Evolutionary conservation across 257 asterid genomes (phyloP), one percentile per base, ranked within the genome.

Genomic region (Agastache rugosa): DNA sequence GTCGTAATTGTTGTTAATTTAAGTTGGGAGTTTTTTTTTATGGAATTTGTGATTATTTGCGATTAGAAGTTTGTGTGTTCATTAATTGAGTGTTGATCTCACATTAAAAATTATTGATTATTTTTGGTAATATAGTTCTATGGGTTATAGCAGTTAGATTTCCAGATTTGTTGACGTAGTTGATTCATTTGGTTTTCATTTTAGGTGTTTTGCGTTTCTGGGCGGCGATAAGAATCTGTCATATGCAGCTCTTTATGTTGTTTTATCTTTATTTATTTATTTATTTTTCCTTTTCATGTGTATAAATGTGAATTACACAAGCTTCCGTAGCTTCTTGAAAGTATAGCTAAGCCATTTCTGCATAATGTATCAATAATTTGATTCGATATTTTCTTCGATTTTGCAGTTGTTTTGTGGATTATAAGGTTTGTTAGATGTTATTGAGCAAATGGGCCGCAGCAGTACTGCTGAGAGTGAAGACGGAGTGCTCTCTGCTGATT

Each of bases 401-500:
- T 64, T 76, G 37, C 70, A 59, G 65, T 35, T 72, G 63, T 73
- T 77, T 78, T 23, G 78, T 60, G 76, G 77, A 45, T 62, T 51
- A 34, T 50, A 15, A 48, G 78, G 63, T 59, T 51, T 71, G 42
- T 75, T 69, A 62, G 84, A 84, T 81, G 81, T 75, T 63, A 45
- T 75, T 61, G 78, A 42, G 63, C 72, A 76, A 77, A 87, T 87
- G 91, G 85, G 78, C 61, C 79, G 60, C 62, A 69, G 80, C 84
- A 56, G 51, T 66, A 64, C 85, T 45, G 75, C 75, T 23, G 85
- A 81, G 80, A 75, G 85, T 77, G 90, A 86, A 55, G 91, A 84
- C 44, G 90, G 81, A 17, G 76, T 72, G 75, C 81, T 82, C 75
- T 88, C 91, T 80, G 42, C 77, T 48, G 89, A 86, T 84, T 84